Base-by-base conservation (phyloP, 2,329 filamentous ascomycete species). In the Pestalotiopsis fici region DNA sequence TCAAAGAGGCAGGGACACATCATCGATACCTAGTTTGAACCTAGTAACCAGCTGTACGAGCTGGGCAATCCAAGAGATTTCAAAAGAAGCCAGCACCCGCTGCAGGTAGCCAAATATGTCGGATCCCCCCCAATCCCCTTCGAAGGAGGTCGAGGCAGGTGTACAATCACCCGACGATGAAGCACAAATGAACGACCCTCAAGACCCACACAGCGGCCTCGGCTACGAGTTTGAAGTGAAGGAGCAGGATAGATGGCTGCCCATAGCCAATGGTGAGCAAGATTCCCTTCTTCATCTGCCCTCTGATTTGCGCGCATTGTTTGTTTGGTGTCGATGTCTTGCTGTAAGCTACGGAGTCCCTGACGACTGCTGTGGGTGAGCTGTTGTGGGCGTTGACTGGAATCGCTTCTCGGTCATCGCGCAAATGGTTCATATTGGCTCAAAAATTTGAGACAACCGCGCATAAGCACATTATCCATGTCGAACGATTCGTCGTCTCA, bases 241-340 rank as follows among this genome's bases (percentile, higher is more conserved):
- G 88, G 96, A 99, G 84, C 96, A 99, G 84, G 96, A 99, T 84
- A 88, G 96, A 87, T 99, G 96, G 96, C 89, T 99, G 81, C 96
- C 96, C 81, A 99, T 99, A 89, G 96, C 96, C 85, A 99, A 99
- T 94, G 96, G 96, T 99, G 89, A 89, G 96, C 96, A 83, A 76
- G 73, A 72, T 72, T 75, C 72, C 74, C 73, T 75, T 71, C 72
- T 69, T 72, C 74, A 73, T 72, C 69, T 73, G 62, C 28, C 47
- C 73, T 81, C 81, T 85, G 83, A 85, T 85, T 86, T 86, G 83
- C 84, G 84, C 80, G 80, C 80, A 79, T 79, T 80, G 77, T 78
- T 77, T 79, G 80, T 76, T 74, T 70, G 74, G 76, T 73, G 67
- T 56, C 70, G 69, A 71, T 71, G 73, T 71, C 74, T 66, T 70